Base-by-base conservation (phyloP, 2,329 filamentous ascomycete species). In the Diplodia intermedia region DNA sequence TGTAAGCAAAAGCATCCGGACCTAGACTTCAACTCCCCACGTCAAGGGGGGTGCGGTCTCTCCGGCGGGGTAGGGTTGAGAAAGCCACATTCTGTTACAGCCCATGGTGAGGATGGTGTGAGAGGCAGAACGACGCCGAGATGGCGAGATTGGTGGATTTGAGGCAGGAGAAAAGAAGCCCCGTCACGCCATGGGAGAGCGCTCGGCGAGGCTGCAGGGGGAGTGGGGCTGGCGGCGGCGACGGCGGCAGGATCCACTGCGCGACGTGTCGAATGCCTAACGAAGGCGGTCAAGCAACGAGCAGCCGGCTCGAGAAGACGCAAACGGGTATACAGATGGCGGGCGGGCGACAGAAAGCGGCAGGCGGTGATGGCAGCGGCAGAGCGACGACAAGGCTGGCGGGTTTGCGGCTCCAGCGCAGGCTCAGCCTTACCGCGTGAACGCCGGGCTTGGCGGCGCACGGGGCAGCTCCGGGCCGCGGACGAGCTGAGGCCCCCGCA, bases 131-230 rank as follows among this genome's bases (percentile, higher is more conserved):
- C 33, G 26, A 62, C n/a, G 57, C 38, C 29, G 26, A 15, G 23
- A 61, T 61, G 56, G 56, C n/a, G 38, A 61, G 56, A 49, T 15
- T 50, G 23, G 11, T 20, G 23, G 40, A 56, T 7, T 38, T 36
- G 23, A 15, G n/a, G 54, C 31, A 23, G 7, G 12, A n/a, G 33
- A 63, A 40, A 63, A 26, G 20, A 57, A 52, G 18, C 47, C 40
- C 26, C 60, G 60, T 63, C 60, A 63, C 60, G 60, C 60, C 60
- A 63, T 63, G 26, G 9, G 43, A 31, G 33, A 63, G 47, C 60
- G 33, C 43, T 31, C 31, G 47, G 15, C 36, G 60, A 63, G 60
- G 29, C 29, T 63, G 43, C 60, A 52, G 60, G 29, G 36, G 7
- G 60, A 23, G 60, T 63, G 60, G 60, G 60, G 47, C 60, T 31